phyloP scores from a whole-genome alignment of 2,329 filamentous ascomycete species.

The Hypocreales sp. region DNA sequence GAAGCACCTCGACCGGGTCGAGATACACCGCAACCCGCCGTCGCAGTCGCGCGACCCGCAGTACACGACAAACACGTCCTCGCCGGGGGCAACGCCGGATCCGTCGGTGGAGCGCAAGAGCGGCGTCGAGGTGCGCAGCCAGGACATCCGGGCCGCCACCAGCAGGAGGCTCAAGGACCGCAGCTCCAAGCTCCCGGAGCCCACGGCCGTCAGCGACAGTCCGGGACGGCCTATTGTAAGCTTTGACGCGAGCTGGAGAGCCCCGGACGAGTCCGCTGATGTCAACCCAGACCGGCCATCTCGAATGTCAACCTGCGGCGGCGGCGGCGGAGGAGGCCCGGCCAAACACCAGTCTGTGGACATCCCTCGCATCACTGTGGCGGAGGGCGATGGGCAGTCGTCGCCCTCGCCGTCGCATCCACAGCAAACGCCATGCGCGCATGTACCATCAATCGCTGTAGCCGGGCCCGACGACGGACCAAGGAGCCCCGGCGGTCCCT shows the following conservation, averaged over 20 bases:
- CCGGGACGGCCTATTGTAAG: conserved; percentile 92
- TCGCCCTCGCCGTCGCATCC: conserved; percentile 12
- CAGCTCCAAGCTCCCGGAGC: conserved; percentile 74
- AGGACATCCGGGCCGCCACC: conserved; percentile 82
- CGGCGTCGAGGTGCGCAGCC: conserved; percentile 66
- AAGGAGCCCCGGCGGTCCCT: conserved; percentile 6
- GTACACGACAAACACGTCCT: conserved; percentile 54
- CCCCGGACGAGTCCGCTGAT: conserved; percentile 56
- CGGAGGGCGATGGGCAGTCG: conserved; percentile 22
- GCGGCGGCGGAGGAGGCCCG: no score
- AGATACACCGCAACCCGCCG: conserved; percentile 75
- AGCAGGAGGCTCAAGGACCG: conserved; percentile 79
- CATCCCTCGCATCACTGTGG: conserved; percentile 39
- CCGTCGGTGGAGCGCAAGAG: conserved; percentile 46
- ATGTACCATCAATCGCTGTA: conserved; percentile 21
- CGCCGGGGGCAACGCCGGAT: conserved; percentile 17
- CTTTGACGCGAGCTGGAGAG: conserved; percentile 76
- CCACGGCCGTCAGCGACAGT: conserved; percentile 79
- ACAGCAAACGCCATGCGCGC: conserved; percentile 12
- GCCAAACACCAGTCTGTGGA: conserved; percentile 11
- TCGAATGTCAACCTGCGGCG: no score
- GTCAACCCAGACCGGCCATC: conserved; percentile 26
- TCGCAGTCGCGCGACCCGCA: conserved; percentile 67
- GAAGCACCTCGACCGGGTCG: conserved; percentile 35
- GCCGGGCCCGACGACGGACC: conserved; percentile 10